These are phyloP conservation scores for Oryza brachyantha DNA, from an alignment of 176 grass and related monocot genomes.

Conservation along the genomic window DNA sequence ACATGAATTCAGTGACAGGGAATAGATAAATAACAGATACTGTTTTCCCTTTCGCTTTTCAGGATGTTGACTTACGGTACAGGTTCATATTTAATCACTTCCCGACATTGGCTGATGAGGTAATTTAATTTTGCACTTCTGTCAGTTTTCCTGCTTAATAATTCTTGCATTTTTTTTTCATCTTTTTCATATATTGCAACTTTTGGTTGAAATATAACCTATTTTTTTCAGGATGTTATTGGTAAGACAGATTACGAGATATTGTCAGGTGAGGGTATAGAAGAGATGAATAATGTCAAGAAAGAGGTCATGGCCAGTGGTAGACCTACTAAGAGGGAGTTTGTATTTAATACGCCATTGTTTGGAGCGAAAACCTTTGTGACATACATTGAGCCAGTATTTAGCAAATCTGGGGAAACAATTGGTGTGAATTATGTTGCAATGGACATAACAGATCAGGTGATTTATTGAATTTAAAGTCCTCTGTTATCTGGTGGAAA, in stretches of 20 bases:
- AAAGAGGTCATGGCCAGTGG: constrained; percentile 64
- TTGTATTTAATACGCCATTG: constrained; percentile 71
- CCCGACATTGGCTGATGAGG: constrained; percentile 88
- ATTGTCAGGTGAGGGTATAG: constrained; percentile 69
- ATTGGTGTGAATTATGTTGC: constrained; percentile 95
- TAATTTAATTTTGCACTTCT: constrained; percentile 27
- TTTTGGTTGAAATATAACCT: constrained; percentile 17
- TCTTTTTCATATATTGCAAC: constrained; percentile 15
- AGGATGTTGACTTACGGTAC: constrained; percentile 86
- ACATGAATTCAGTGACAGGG: neutral
- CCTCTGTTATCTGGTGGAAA: neutral
- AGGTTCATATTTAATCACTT: constrained; percentile 99
- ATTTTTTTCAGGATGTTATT: constrained; percentile 81
- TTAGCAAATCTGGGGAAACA: constrained; percentile 62
- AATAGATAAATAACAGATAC: constrained; percentile 13
- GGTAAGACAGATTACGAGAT: constrained; percentile 95
- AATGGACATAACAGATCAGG: constrained; percentile 92
- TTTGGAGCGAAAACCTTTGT: constrained; percentile 94
- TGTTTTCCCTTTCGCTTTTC: constrained; percentile 28
- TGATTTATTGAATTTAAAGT: constrained; percentile 35
- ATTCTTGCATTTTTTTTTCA: neutral
- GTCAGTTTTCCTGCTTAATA: constrained; percentile 15
- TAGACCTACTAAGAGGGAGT: constrained; percentile 75
- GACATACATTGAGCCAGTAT: constrained; percentile 89
- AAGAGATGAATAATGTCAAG: constrained; percentile 86